These are phyloP conservation scores for Herpetomonas muscarum DNA, from an alignment of 208 protist species.

Conservation along the genomic window DNA sequence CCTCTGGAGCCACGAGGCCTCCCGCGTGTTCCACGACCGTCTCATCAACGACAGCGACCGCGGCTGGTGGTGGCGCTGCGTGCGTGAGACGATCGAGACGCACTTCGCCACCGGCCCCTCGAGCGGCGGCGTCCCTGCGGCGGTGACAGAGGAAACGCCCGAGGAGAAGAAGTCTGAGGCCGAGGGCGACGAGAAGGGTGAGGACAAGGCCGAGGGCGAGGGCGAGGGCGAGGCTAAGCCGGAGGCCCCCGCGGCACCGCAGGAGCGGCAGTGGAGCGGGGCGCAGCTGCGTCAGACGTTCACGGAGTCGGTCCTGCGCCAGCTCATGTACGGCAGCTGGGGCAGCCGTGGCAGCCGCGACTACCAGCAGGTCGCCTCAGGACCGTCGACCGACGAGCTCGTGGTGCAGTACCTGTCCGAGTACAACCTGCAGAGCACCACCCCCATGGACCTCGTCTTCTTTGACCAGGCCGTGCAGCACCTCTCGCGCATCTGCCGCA, in stretches of 20 bases:
- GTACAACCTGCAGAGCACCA: conserved; percentile 90
- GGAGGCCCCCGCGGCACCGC: conserved; percentile 6
- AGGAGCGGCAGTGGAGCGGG: neutral
- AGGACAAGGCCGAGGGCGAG: conserved; percentile 25
- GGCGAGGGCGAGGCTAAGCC: conserved; percentile 37
- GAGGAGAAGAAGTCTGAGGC: too few species aligned
- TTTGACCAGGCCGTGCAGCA: conserved; percentile 96
- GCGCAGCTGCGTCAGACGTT: conserved; percentile 4
- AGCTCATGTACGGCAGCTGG: conserved; percentile 67
- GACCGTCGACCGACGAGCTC: conserved; percentile 29
- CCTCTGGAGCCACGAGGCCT: conserved; percentile 94
- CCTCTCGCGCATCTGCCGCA: conserved; percentile 93
- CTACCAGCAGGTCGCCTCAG: conserved; percentile 48
- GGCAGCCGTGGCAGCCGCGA: conserved; percentile 23
- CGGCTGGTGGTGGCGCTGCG: conserved; percentile 87
- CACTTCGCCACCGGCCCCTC: conserved; percentile 38
- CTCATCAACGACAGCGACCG: conserved; percentile 91
- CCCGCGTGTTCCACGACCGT: conserved; percentile 96
- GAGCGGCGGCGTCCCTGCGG: neutral
- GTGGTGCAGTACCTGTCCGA: conserved; percentile 85
- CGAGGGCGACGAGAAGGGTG: neutral
- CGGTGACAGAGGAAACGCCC: too few species aligned
- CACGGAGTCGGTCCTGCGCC: conserved; percentile 14
- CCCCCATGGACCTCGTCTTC: conserved; percentile 93
- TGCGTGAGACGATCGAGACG: conserved; percentile 55